phyloP scores from a whole-genome alignment of 73 alveolate species.

The Paramecium caudatum region DNA sequence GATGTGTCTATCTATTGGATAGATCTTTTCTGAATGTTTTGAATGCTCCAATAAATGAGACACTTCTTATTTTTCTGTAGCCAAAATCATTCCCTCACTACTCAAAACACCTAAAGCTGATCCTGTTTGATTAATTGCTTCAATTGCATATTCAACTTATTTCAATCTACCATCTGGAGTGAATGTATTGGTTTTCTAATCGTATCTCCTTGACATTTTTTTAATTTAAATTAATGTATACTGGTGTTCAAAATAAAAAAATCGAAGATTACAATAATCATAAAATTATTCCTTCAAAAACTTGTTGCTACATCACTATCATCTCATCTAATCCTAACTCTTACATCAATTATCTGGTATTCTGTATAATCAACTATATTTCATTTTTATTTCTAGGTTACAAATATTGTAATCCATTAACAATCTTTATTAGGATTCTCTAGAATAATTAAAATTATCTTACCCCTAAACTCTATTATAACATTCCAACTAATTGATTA shows the following conservation, averaged over 20 bases:
- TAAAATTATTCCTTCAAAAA: background rate
- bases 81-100: constrained; percentile 82
- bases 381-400: background rate
- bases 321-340: background rate
- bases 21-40: constrained; percentile 76
- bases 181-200: constrained; percentile 89
- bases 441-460: background rate
- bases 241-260: constrained; percentile 42
- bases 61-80: constrained; percentile 82
- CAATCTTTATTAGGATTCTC: background rate
- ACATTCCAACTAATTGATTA: background rate
- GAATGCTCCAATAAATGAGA: constrained; percentile 82
- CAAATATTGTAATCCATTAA: constrained; percentile 22
- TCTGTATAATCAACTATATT: background rate
- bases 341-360: background rate
- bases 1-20: constrained; percentile 78
- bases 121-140: constrained; percentile 84
- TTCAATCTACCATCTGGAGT: constrained; percentile 89
- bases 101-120: constrained; percentile 82
- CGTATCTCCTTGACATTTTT: constrained; percentile 87
- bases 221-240: constrained; percentile 27
- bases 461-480: constrained; percentile 16
- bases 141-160: constrained; percentile 84
- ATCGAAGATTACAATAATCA: background rate
- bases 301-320: background rate